These are phyloP conservation scores for Inonotus obliquus DNA, from an alignment of 1,284 basidiomycete genomes.

Conservation along the genomic window DNA sequence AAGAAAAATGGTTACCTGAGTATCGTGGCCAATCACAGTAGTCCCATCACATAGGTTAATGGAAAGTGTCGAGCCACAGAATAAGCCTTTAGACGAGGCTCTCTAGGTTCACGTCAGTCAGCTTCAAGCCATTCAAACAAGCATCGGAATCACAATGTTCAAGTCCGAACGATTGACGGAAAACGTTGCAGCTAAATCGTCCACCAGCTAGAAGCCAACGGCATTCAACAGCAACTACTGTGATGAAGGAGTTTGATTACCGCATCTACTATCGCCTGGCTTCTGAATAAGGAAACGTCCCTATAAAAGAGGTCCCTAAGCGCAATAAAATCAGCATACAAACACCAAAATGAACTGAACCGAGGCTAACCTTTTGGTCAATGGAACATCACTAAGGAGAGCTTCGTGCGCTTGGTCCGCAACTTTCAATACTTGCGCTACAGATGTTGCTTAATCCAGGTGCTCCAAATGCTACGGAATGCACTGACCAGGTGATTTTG, in stretches of 20 bases:
- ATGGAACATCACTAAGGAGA: conserved; percentile 44
- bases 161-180: conserved; percentile 69
- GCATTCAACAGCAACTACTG: conserved; percentile 2
- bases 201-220: conserved; percentile 61
- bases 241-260: conserved; percentile 33
- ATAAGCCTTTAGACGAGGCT: conserved; percentile 82
- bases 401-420: conserved; percentile 64
- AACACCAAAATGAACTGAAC: background rate
- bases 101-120: conserved; percentile 42
- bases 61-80: conserved; percentile 61
- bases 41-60: conserved; percentile 58
- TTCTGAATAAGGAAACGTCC: conserved; percentile 72
- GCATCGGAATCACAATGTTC: conserved; percentile 55
- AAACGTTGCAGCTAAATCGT: conserved; percentile 83
- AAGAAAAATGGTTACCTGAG: conserved; percentile 44
- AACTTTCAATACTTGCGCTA: conserved; percentile 63
- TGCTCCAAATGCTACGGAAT: conserved; percentile 13
- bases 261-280: conserved; percentile 69
- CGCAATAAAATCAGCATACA: background rate
- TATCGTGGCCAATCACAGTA: conserved; percentile 42
- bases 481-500: conserved; percentile 45
- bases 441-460: background rate
- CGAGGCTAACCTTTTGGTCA: conserved; percentile 60
- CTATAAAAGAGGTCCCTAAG: conserved; percentile 83
- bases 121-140: conserved; percentile 13